A percentile compares a stretch with the other conserved stretches of the same genome.
phyloP scores from a whole-genome alignment of 31 red algal genomes.

The Asparagopsis taxiformis region DNA sequence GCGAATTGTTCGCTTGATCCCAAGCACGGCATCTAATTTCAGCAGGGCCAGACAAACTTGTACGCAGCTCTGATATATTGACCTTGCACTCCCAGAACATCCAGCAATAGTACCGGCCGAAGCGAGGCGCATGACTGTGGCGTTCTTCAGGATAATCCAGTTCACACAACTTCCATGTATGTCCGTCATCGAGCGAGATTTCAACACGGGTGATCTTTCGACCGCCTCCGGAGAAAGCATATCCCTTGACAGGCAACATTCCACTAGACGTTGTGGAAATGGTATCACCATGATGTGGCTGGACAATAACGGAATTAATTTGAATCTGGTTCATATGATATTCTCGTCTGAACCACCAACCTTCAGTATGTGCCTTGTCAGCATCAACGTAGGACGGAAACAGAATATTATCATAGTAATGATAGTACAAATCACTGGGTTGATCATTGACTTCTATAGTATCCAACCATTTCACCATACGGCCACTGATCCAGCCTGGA shows the following conservation, averaged over 20 bases:
- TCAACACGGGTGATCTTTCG: conserved; percentile 48
- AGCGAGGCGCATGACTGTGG: background rate
- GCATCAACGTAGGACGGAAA: conserved; percentile 43
- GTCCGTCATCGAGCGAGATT: conserved; percentile 33
- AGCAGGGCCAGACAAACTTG: background rate
- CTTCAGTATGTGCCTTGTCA: conserved; percentile 25
- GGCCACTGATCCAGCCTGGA: conserved; percentile 66
- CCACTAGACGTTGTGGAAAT: background rate
- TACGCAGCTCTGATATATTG: background rate
- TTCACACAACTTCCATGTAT: conserved; percentile 37
- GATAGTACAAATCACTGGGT: conserved; percentile 26
- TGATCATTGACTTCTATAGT: conserved; percentile 16
- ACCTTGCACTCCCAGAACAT: conserved; percentile 24
- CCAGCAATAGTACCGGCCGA: conserved; percentile 42
- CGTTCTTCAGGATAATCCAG: conserved; percentile 16
- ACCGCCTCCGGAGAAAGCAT: conserved; percentile 45
- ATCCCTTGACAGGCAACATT: conserved; percentile 30
- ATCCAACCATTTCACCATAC: conserved; percentile 70
- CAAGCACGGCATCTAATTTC: conserved; percentile 41
- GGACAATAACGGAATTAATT: conserved; percentile 50
- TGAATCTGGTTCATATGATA: conserved; percentile 38
- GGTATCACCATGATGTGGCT: conserved; percentile 39
- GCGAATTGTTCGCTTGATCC: conserved; percentile 51
- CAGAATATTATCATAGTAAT: conserved; percentile 44
- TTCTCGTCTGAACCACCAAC: conserved; percentile 18